phyloP scores from a whole-genome alignment of 2,329 filamentous ascomycete genomes.

The Arachnopeziza araneosa region DNA sequence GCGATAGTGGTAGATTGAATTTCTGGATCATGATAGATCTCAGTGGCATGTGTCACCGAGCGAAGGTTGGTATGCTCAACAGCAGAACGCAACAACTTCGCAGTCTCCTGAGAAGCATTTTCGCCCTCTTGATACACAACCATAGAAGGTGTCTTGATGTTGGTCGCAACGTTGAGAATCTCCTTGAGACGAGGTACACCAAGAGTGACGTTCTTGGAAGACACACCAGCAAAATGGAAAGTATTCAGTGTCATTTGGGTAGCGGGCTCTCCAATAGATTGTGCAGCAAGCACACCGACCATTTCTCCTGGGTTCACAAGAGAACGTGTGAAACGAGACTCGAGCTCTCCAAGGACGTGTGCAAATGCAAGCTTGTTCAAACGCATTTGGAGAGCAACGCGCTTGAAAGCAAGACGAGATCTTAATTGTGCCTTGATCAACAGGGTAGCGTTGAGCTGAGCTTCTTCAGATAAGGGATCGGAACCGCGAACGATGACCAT shows the following conservation, averaged over 20 bases:
- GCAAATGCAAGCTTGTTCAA: conserved; percentile 89
- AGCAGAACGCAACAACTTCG: conserved; percentile 78
- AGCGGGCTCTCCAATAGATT: conserved; percentile 97
- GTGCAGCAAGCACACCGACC: conserved; percentile 95
- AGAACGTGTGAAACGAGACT: conserved; percentile 80
- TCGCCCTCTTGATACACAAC: conserved; percentile 72
- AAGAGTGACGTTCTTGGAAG: conserved; percentile 98
- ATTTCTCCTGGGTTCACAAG: conserved; percentile 93
- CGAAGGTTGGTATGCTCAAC: conserved; percentile 94
- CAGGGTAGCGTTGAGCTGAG: conserved; percentile 80
- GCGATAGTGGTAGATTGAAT: conserved; percentile 80
- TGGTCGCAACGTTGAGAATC: conserved; percentile 94
- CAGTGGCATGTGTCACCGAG: conserved; percentile 83
- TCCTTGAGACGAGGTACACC: conserved; percentile 99
- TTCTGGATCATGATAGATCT: conserved; percentile 96
- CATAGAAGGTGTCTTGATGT: conserved; percentile 99
- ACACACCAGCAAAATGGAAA: conserved; percentile 99
- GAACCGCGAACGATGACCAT: conserved; percentile 82
- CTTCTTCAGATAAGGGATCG: conserved; percentile 77
- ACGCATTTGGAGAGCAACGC: conserved; percentile 77
- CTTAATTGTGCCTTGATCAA: conserved; percentile 90
- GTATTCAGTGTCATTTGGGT: conserved; percentile 99
- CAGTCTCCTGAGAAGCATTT: conserved; percentile 66
- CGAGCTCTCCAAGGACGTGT: conserved; percentile 84
- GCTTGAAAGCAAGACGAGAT: conserved; percentile 87